Evolutionary conservation across 805 yeast species (phyloP).

Genomic region (Nakazawaea anatomiae): DNA sequence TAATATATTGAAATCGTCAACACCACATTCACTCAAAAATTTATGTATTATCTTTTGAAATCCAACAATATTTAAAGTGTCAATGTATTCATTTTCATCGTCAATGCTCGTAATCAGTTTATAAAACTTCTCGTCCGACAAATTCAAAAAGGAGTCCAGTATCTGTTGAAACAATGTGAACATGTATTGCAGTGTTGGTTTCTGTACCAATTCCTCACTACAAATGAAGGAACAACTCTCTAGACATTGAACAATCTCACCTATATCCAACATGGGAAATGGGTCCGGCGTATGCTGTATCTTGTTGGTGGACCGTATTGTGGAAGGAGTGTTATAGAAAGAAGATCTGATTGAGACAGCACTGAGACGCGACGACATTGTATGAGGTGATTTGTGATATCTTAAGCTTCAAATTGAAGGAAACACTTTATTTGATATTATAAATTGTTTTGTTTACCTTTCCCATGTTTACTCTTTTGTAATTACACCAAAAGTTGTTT

Average conservation of each 20-base stretch:
- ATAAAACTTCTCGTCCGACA: slow-evolving; percentile 23
- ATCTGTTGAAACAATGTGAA: slow-evolving; percentile 26
- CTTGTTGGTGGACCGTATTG: slow-evolving; percentile 14
- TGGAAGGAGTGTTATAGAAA: slow-evolving; percentile 14
- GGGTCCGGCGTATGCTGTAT: slow-evolving; percentile 14
- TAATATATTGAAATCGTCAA: slow-evolving; percentile 66
- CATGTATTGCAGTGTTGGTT: slow-evolving; percentile 27
- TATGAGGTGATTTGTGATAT: background rate
- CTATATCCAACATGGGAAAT: slow-evolving; percentile 25
- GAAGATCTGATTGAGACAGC: slow-evolving; percentile 22
- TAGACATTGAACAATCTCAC: slow-evolving; percentile 20
- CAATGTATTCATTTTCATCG: slow-evolving; percentile 15
- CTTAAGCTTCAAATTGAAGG: background rate
- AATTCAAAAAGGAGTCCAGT: slow-evolving; percentile 25
- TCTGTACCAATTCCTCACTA: slow-evolving; percentile 21
- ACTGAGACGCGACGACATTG: slow-evolving; percentile 29
- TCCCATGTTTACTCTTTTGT: too few relatives aligned
- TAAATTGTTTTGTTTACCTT: too few relatives aligned
- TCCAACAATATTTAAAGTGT: slow-evolving; percentile 45
- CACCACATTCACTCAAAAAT: slow-evolving; percentile 68
- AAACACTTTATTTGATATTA: too few relatives aligned
- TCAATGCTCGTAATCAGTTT: slow-evolving; percentile 20
- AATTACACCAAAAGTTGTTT: too few relatives aligned
- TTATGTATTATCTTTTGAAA: slow-evolving; percentile 54
- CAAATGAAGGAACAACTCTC: slow-evolving; percentile 11